Conservation (phyloP, 169 alveolate species). For the Cryptosporidium meleagridis region DNA sequence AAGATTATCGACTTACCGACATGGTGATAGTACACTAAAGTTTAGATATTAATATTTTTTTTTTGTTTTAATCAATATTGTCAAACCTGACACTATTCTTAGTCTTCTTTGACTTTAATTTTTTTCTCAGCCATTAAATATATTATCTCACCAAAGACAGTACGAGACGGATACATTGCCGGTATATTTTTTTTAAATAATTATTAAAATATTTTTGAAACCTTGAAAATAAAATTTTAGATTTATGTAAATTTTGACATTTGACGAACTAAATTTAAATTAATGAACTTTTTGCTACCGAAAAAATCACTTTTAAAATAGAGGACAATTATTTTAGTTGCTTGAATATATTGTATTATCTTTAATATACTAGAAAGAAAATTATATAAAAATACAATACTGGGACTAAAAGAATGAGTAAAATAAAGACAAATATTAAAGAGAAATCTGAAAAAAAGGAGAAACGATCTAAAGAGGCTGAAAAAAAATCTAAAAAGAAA, state of each 20-base stretch:
- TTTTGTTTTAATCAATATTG: background rate
- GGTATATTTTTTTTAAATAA: constrained; percentile 12
- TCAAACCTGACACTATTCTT: constrained; percentile 13
- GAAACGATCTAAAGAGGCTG: background rate
- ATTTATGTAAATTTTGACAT: background rate
- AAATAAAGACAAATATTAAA: background rate
- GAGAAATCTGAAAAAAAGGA: background rate
- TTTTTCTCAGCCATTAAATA: background rate
- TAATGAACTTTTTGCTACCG: background rate
- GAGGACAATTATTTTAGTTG: background rate
- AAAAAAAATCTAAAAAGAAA: background rate
- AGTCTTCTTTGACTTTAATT: background rate
- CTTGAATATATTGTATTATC: background rate
- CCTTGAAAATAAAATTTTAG: background rate
- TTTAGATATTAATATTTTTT: background rate
- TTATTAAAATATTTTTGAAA: background rate
- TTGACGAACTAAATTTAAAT: background rate
- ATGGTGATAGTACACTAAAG: background rate
- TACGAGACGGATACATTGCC: constrained; percentile 65
- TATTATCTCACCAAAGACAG: constrained; percentile 43
- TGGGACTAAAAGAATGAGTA: background rate
- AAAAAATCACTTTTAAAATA: too few relatives aligned
- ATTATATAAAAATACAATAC: too few relatives aligned
- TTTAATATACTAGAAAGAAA: background rate
- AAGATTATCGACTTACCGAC: constrained; percentile 43